Conservation (phyloP, 2,329 filamentous ascomycete genomes). For the Aspergillus terreus region DNA sequence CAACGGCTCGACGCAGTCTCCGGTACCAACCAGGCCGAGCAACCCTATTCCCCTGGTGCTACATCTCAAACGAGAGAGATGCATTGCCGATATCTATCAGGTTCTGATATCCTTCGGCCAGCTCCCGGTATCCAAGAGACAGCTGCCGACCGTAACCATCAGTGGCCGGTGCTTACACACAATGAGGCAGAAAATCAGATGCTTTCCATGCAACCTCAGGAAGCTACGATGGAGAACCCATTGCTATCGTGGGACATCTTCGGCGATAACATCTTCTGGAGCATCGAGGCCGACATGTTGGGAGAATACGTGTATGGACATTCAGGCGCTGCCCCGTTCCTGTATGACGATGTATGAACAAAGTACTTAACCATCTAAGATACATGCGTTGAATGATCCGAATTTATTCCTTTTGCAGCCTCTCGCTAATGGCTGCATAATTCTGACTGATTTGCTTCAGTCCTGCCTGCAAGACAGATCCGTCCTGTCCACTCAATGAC, state of each 20-base stretch:
- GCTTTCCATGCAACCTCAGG: not conserved
- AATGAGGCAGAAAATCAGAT: no score
- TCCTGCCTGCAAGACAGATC: conserved; percentile 33
- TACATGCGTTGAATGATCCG: not conserved
- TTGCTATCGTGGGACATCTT: conserved; percentile 12
- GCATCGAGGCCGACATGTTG: conserved; percentile 26
- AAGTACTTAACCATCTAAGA: not conserved
- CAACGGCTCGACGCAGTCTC: not conserved
- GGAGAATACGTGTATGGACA: conserved; percentile 32
- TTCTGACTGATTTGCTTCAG: conserved; percentile 33
- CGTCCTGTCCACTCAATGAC: conserved; percentile 37
- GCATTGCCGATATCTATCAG: no score
- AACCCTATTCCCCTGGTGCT: not conserved
- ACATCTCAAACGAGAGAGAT: no score
- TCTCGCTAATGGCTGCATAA: conserved; percentile 23
- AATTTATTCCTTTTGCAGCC: conserved; percentile 10
- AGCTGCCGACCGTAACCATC: no score
- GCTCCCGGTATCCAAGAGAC: no score
- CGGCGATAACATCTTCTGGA: conserved; percentile 15
- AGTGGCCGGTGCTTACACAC: no score
- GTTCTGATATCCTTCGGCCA: no score
- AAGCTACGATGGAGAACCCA: not conserved
- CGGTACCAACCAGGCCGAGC: not conserved
- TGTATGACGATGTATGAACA: conserved; percentile 1
- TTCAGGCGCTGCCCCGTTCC: conserved; percentile 7